Percentiles rank a stretch among this genome's conserved stretches.
These are phyloP conservation scores for Ormosia semicastrata DNA, from an alignment of 306 rosid genomes.

Conservation along the genomic window DNA sequence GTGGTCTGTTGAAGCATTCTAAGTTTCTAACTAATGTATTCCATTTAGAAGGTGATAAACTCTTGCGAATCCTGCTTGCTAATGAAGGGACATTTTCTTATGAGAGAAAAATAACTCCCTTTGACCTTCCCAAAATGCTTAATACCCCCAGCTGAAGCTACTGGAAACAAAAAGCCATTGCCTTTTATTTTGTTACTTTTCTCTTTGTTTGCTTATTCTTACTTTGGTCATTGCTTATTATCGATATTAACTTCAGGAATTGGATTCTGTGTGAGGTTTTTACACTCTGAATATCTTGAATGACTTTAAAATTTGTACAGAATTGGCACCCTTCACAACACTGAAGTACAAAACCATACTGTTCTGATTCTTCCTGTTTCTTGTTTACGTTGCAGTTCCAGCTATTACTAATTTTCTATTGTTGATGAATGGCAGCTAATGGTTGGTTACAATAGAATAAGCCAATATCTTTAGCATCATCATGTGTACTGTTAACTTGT, in stretches of 20 bases:
- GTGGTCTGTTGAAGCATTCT: not conserved
- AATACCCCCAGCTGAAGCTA: not conserved
- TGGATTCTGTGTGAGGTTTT: not conserved
- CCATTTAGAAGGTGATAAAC: not conserved
- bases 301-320: not conserved
- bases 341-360: not conserved
- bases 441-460: not conserved
- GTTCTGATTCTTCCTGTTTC: constrained; percentile 5
- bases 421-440: not conserved
- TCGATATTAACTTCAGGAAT: not conserved
- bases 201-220: not conserved
- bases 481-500: not conserved
- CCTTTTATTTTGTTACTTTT: not conserved
- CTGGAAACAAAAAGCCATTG: not conserved
- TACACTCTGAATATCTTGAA: not conserved
- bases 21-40: too few species aligned
- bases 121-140: not conserved
- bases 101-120: not conserved
- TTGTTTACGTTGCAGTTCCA: not conserved
- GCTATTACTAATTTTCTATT: not conserved
- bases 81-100: not conserved
- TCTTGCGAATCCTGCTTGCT: not conserved
- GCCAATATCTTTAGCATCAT: not conserved
- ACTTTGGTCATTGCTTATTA: not conserved
- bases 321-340: not conserved